These are phyloP conservation scores for Cucumis sativus DNA, from an alignment of 306 rosid genomes.

Conservation along the genomic window DNA sequence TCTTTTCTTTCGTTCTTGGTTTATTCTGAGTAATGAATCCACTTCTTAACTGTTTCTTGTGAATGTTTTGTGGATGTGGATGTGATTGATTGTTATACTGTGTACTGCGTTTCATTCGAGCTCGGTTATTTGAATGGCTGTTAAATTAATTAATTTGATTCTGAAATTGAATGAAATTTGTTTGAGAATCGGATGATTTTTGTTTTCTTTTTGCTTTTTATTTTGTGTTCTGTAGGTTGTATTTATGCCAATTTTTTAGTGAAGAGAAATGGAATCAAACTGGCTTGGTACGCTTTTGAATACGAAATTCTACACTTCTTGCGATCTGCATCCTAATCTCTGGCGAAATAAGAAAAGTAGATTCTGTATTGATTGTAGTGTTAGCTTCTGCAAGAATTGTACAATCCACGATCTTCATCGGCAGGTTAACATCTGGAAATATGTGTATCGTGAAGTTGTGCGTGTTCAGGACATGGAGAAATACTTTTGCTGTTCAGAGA, in stretches of 20 bases:
- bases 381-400: too few species aligned
- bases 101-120: too few species aligned
- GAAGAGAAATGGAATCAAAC: constrained; percentile 28
- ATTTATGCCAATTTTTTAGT: constrained; percentile 11
- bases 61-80: neutral
- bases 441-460: too few species aligned
- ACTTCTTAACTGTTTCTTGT: neutral
- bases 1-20: neutral
- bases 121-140: too few species aligned
- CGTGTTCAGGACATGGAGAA: too few species aligned
- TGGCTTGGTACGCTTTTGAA: constrained; percentile 57
- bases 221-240: constrained; percentile 31
- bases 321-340: constrained; percentile 58
- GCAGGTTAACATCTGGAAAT: too few species aligned
- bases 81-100: too few species aligned
- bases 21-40: neutral
- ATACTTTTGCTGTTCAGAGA: too few species aligned
- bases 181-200: neutral
- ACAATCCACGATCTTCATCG: too few species aligned
- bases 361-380: too few species aligned
- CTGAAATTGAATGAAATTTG: neutral
- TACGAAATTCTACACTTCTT: constrained; percentile 44
- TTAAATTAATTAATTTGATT: too few species aligned
- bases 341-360: too few species aligned
- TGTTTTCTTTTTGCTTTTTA: neutral